Evolutionary conservation across 2,329 filamentous ascomycete species (phyloP).

Genomic region (Microsporum ferrugineum): DNA sequence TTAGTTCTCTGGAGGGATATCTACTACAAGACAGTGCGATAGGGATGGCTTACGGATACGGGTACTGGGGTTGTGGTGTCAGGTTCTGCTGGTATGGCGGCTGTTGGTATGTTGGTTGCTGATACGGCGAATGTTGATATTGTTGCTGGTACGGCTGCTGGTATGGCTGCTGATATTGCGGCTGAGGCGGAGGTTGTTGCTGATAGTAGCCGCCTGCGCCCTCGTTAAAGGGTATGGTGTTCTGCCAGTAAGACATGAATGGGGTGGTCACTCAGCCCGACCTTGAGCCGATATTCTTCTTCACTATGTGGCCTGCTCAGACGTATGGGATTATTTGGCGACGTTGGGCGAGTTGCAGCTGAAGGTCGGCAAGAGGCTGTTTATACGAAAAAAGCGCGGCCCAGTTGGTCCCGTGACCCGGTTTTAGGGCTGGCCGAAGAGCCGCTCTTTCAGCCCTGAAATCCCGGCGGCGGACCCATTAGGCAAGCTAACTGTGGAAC

Average conservation of each 20-base stretch:
- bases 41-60: slow-evolving; percentile 7
- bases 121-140: neutral
- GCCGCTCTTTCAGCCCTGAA: slow-evolving; percentile 1
- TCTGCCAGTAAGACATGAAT: slow-evolving; percentile 2
- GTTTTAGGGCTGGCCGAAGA: neutral
- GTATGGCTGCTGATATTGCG: neutral
- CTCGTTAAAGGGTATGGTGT: neutral
- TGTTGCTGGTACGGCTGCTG: neutral
- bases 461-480: neutral
- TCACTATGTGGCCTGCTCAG: neutral
- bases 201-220: neutral
- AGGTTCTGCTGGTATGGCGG: neutral
- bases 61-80: neutral
- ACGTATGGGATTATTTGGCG: neutral
- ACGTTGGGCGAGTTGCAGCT: neutral
- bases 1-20: neutral
- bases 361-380: neutral
- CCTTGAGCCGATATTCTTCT: too few species aligned
- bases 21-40: neutral
- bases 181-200: neutral
- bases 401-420: neutral
- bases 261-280: neutral
- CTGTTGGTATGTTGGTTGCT: neutral
- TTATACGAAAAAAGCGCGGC: neutral
- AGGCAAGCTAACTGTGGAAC: neutral